phyloP scores from a whole-genome alignment of 371 early-diverging fungal species.

The Mortierella sp. region DNA sequence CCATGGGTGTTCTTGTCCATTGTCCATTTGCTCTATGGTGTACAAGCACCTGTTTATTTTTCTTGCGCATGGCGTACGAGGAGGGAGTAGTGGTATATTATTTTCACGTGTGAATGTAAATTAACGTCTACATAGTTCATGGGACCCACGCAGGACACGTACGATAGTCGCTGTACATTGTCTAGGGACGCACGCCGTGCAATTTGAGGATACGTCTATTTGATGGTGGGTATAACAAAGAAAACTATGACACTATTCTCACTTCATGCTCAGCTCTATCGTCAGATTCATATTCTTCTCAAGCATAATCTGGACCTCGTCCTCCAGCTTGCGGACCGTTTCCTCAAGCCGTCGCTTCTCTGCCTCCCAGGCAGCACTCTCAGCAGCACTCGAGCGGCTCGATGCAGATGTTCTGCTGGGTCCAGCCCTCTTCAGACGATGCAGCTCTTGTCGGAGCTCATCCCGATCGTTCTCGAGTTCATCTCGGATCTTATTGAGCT shows the following conservation, averaged over 20 bases:
- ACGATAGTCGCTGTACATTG: too few species aligned
- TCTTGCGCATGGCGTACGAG: too few species aligned
- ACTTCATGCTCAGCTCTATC: constrained; percentile 49
- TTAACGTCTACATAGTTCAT: too few species aligned
- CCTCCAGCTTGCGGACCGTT: constrained; percentile 35
- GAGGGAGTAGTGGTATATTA: too few species aligned
- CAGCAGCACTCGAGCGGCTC: constrained; percentile 4
- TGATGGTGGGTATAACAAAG: not conserved
- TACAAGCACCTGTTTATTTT: too few species aligned
- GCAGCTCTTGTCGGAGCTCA: constrained; percentile 52
- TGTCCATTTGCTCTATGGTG: too few species aligned
- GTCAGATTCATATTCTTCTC: constrained; percentile 55
- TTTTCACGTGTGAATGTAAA: too few species aligned
- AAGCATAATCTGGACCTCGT: constrained; percentile 49
- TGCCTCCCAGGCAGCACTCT: constrained; percentile 39
- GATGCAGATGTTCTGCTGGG: too few species aligned
- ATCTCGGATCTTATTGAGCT: constrained; percentile 42
- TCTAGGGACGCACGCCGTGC: too few species aligned
- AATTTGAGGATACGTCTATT: constrained; percentile 1
- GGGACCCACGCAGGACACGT: too few species aligned
- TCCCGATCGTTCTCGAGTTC: constrained; percentile 51
- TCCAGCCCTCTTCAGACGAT: constrained; percentile 31
- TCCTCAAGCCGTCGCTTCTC: constrained; percentile 23
- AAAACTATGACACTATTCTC: constrained; percentile 2
- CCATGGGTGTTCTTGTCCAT: too few species aligned